phyloP scores from a whole-genome alignment of 352 stramenopile species.

The Hyaloperonospora arabidopsidis region DNA sequence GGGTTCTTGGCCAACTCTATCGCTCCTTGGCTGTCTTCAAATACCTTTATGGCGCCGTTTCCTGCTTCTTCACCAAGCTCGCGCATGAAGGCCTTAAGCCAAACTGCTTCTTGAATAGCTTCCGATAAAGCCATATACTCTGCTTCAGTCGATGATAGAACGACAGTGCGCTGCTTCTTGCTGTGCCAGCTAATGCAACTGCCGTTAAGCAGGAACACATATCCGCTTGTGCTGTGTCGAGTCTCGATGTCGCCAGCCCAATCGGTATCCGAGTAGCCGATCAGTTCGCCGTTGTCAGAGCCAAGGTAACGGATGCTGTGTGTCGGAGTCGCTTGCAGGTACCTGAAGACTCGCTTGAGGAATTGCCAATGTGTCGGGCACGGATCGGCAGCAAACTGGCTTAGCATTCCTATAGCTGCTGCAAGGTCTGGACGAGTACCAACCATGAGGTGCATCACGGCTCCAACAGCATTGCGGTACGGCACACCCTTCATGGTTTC shows the following conservation, averaged over 20 bases:
- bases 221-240: neutral
- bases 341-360: neutral
- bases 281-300: too few relatives aligned
- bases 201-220: too few relatives aligned
- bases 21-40: neutral
- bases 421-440: too few relatives aligned
- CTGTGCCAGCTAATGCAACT: too few relatives aligned
- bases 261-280: too few relatives aligned
- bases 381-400: neutral
- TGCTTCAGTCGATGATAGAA: neutral
- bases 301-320: too few relatives aligned
- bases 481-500: neutral
- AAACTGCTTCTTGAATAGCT: neutral
- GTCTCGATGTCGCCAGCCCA: neutral
- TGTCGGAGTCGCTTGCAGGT: neutral
- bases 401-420: neutral
- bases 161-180: too few relatives aligned
- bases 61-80: neutral
- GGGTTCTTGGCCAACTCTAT: neutral
- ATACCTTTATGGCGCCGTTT: neutral
- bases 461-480: neutral
- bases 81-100: neutral
- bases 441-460: neutral
- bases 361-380: too few relatives aligned
- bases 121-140: neutral